Conservation (phyloP, 2,329 filamentous ascomycete species). For the Tolypocladium pustulatum region DNA sequence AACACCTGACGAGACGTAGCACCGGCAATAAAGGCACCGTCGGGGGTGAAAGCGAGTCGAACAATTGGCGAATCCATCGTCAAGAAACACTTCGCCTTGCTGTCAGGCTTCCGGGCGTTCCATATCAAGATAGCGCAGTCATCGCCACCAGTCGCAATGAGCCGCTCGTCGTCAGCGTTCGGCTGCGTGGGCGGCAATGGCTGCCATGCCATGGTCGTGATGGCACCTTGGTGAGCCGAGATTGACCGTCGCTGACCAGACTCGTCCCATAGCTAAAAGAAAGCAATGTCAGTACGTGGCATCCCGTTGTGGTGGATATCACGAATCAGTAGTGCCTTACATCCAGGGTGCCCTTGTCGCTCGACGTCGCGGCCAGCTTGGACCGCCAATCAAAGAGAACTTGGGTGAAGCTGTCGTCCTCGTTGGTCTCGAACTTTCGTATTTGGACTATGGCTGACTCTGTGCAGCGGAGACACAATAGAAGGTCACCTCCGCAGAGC, state of each 20-base stretch:
- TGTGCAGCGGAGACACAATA: conserved; percentile 37
- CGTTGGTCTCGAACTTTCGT: conserved; percentile 40
- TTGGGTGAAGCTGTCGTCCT: conserved; percentile 42
- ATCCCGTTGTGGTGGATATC: too few species aligned
- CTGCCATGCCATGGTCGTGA: conserved; percentile 52
- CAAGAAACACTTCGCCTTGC: conserved; percentile 47
- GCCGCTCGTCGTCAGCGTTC: conserved; percentile 35
- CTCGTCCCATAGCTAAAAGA: conserved; percentile 41
- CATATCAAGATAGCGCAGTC: conserved; percentile 53
- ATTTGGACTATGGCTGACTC: conserved; percentile 34
- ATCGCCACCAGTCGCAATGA: conserved; percentile 51
- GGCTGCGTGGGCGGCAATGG: conserved; percentile 31
- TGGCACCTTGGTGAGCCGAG: conserved; percentile 45
- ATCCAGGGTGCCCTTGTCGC: conserved; percentile 48
- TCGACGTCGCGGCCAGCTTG: conserved; percentile 46
- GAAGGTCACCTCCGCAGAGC: conserved; percentile 44
- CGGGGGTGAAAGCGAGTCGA: conserved; percentile 50
- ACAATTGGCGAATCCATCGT: conserved; percentile 50
- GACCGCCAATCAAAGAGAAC: conserved; percentile 46
- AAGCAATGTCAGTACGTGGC: neutral
- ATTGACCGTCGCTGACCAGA: conserved; percentile 43
- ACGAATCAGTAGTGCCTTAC: conserved; percentile 29
- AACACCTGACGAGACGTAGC: conserved; percentile 48
- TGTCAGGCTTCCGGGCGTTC: conserved; percentile 45
- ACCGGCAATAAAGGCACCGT: conserved; percentile 52